Conservation (phyloP, 495 filamentous ascomycete species). For the Tuber umbilicatum region DNA sequence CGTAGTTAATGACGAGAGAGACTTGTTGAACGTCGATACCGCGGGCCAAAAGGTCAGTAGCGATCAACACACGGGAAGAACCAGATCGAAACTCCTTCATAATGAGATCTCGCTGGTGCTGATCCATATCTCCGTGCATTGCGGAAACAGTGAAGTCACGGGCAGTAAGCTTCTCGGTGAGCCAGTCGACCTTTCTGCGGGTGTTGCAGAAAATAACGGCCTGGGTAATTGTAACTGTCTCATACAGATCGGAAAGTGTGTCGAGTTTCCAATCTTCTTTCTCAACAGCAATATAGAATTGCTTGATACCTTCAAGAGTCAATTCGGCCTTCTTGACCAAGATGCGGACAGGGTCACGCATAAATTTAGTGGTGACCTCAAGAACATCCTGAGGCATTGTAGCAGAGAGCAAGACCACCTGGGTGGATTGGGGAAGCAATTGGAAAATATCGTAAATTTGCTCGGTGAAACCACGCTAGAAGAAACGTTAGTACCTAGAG, state of each 20-base stretch:
- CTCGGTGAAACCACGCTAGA: slow-evolving; percentile 90
- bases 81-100: slow-evolving; percentile 99
- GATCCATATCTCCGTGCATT: slow-evolving; percentile 99
- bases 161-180: slow-evolving; percentile 95
- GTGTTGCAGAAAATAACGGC: slow-evolving; percentile 99
- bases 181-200: slow-evolving; percentile 98
- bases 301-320: slow-evolving; percentile 98
- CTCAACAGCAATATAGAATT: slow-evolving; percentile 99
- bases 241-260: slow-evolving; percentile 96
- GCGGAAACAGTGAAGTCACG: slow-evolving; percentile 98
- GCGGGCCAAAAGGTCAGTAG: slow-evolving; percentile 93
- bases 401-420: slow-evolving; percentile 93
- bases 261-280: slow-evolving; percentile 99
- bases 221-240: slow-evolving; percentile 98
- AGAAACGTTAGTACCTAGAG: slow-evolving; percentile 6
- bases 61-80: slow-evolving; percentile 94
- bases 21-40: slow-evolving; percentile 99
- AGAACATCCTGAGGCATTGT: slow-evolving; percentile 98
- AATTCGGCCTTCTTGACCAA: slow-evolving; percentile 99
- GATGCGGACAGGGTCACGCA: slow-evolving; percentile 97
- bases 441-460: slow-evolving; percentile 99
- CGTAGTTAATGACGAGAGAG: slow-evolving; percentile 99
- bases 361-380: slow-evolving; percentile 99
- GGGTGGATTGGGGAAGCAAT: slow-evolving; percentile 90
- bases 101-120: slow-evolving; percentile 92